A percentile compares a stretch with the other conserved stretches of the same genome.
Evolutionary conservation across 2,329 filamentous ascomycete genomes (phyloP).

Genomic region (Fusarium paranaense): DNA sequence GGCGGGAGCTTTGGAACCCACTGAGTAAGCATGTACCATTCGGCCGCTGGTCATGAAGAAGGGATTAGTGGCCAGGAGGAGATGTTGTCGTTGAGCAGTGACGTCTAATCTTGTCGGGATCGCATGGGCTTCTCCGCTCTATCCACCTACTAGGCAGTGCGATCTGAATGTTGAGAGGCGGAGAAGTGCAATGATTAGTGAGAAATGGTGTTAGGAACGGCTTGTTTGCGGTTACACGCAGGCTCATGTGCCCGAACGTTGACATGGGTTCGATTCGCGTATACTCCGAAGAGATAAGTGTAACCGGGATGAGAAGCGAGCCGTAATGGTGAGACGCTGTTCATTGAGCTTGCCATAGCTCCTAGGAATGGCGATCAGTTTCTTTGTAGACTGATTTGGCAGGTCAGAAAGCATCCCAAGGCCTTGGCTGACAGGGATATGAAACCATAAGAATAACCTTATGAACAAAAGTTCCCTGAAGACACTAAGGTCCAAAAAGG

Average conservation of each 20-base stretch:
- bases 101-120: not conserved
- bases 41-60: not conserved
- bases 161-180: not conserved
- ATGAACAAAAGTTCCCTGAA: slow-evolving; percentile 32
- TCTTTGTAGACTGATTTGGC: slow-evolving; percentile 15
- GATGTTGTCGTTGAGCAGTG: slow-evolving; percentile 2
- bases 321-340: not conserved
- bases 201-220: not conserved
- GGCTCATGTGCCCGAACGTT: not conserved
- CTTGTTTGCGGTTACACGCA: not conserved
- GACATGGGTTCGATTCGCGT: not conserved
- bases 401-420: slow-evolving; percentile 16
- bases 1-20: not conserved
- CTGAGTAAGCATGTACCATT: not conserved
- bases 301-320: too few relatives aligned
- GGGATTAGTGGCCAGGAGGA: not conserved
- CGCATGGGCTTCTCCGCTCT: not conserved
- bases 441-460: slow-evolving; percentile 34
- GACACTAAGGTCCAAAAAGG: slow-evolving; percentile 15
- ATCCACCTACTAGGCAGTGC: not conserved
- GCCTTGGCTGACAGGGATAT: slow-evolving; percentile 20
- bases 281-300: not conserved
- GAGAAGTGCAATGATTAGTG: not conserved
- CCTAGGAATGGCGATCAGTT: not conserved
- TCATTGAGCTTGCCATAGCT: not conserved